Percentiles rank a stretch among this genome's conserved stretches.
These are phyloP conservation scores for Schizothecium vesticola DNA, from an alignment of 495 filamentous ascomycete species.

Conservation along the genomic window DNA sequence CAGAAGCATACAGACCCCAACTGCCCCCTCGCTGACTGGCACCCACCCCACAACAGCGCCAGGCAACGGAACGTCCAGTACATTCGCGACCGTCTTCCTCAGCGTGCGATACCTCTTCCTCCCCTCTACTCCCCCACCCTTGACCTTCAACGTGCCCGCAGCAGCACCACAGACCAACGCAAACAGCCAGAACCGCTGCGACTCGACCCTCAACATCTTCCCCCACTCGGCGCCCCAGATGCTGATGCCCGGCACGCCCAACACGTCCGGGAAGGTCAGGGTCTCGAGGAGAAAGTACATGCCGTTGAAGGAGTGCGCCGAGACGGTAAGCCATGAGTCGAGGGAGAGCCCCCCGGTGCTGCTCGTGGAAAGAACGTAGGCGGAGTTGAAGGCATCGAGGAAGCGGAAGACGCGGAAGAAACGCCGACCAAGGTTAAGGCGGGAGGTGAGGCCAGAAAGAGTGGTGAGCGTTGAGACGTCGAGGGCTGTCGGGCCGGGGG, in stretches of 20 bases:
- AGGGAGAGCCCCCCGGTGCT: background rate
- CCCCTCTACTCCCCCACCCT: slow-evolving; percentile 6
- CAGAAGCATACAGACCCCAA: slow-evolving; percentile 49
- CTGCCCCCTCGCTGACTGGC: slow-evolving; percentile 34
- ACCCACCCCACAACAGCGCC: slow-evolving; percentile 53
- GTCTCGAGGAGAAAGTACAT: slow-evolving; percentile 46
- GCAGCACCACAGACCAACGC: slow-evolving; percentile 38
- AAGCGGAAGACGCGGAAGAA: slow-evolving; percentile 61
- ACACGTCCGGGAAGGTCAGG: slow-evolving; percentile 34
- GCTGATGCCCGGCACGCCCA: slow-evolving; percentile 45
- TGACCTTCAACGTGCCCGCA: slow-evolving; percentile 9
- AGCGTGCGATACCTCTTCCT: slow-evolving; percentile 1
- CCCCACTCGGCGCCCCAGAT: slow-evolving; percentile 28
- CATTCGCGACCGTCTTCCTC: slow-evolving; percentile 43
- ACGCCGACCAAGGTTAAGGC: slow-evolving; percentile 42
- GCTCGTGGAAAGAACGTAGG: slow-evolving; percentile 25
- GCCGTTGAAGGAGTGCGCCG: slow-evolving; percentile 39
- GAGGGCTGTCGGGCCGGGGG: slow-evolving; percentile 4
- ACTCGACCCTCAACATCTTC: slow-evolving; percentile 40
- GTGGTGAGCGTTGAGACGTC: background rate
- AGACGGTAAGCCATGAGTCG: slow-evolving; percentile 34
- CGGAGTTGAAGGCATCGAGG: slow-evolving; percentile 52
- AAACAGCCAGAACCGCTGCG: slow-evolving; percentile 62
- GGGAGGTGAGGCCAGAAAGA: slow-evolving; percentile 25
- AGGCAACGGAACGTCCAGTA: slow-evolving; percentile 54